Evolutionary conservation across 352 stramenopile species (phyloP), one percentile per base, ranked within the genome.

Genomic region (Pythium guiyangense): DNA sequence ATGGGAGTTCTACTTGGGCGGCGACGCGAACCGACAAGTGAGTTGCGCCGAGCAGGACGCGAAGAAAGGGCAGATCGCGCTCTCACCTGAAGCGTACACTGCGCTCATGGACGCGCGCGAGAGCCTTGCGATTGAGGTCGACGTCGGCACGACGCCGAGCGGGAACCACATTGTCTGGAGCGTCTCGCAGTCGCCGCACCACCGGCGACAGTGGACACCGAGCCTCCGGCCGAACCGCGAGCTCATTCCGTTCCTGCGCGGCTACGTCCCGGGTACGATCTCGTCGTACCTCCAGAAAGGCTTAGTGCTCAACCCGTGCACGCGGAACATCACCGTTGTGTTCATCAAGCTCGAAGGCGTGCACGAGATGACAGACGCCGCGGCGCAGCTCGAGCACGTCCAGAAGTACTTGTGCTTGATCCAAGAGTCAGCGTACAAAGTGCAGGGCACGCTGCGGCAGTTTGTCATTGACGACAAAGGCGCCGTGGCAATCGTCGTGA

Each of bases 401-500:
- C 79, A 90, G 14, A 72, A 73, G 34, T 81, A 67, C 6, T 57
- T 92, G 47, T 86, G 74, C 37, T 57, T 79, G 8, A 86, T 92
- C 37, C 80, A 90, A 57, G 82, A 90, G 45, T 85, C 79, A 4
- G 79, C 77, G 0, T 92, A 92, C 66, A 88, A 88, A 39, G 78
- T 88, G 0, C 82, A 92, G 26, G 79, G 82, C 40, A 92, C 80
- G 31, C 64, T 96, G n/a, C 82, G 84, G 10, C 86, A 96, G 59
- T 93, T 96, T 49, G 64, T 94, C 8, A 92, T 96, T 39, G 86
- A 96, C 42, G 84, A 94, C 63, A 94, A 96, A 64, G 86, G 86
- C 20, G 84, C 81, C 0, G 70, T 94, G 11, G 81, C 82, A 11
- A 93, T 93, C 44, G 67, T 93, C 20, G 81, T 77, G 12, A 77